Evolutionary conservation across 1,284 basidiomycete species (phyloP), one percentile per base, ranked within the genome.

Genomic region (Trichosporon coremiiforme): DNA sequence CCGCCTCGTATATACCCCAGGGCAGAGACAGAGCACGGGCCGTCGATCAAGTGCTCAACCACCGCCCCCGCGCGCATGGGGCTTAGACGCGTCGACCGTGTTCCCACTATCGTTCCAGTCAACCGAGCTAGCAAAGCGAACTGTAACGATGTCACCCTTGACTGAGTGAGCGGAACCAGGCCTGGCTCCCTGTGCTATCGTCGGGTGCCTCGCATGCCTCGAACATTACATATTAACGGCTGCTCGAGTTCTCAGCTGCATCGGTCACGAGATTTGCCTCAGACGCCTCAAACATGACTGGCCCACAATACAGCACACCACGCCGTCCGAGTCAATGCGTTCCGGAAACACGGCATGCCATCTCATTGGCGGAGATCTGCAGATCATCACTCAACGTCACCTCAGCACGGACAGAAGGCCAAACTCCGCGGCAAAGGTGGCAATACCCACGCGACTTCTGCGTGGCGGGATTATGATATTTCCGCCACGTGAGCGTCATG

Each of bases 401-500:
- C 7, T 9, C 5, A 29, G 12, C 10, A 31, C 53, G 22, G 53
- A 25, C 53, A 29, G 12, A 29, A 12, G 2, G 2, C 10, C 10
- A 2, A 29, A 9, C 53, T 15, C 12, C 53, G 53, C 10, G 13
- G 2, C 33, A 33, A 33, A 0, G 15, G 15, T 17, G 9, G 57
- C 29, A 60, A n/a, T 35, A 12, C 25, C 55, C 57, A 60, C 57
- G 57, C 31, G 57, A 17, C 1, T 4, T n/a, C 57, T 60, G 57
- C 57, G 29, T 60, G 57, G 57, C 29, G 57, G 57, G 22, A 33
- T 60, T 60, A 60, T 53, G 47, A 8, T 25, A 60, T 60, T 60
- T 25, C 57, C 15, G 57, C 57, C 57, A 60, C 57, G 57, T 60
- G 57, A 20, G 29, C 29, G 57, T 60, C 57, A 60, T 41, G 29